A percentile compares a stretch with the other conserved stretches of the same genome.
Evolutionary conservation across 768 basidiomycete species (phyloP).

Genomic region (Lentinula guzmanii): DNA sequence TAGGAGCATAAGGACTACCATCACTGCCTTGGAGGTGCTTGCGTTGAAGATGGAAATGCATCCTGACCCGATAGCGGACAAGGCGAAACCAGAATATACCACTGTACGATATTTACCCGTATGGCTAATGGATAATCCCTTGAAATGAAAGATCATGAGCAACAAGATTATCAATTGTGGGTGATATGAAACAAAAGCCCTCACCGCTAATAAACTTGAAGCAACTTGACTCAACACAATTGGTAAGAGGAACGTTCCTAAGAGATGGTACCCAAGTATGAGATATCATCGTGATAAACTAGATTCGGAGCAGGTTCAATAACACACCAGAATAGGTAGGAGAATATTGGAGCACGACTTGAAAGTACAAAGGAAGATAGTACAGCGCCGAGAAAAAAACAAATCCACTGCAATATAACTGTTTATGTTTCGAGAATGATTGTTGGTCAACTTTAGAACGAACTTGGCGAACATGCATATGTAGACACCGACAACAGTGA

Average conservation of each 20-base stretch:
- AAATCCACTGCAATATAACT: constrained; percentile 35
- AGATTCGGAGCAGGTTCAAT: background rate
- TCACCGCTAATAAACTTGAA: constrained; percentile 48
- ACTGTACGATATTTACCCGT: constrained; percentile 62
- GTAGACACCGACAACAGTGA: constrained; percentile 63
- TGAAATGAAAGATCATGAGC: background rate
- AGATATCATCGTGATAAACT: background rate
- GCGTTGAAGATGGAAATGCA: constrained; percentile 56
- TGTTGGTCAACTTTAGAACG: constrained; percentile 10
- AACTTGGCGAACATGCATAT: constrained; percentile 66
- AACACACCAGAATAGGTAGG: constrained; percentile 42
- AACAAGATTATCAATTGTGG: background rate
- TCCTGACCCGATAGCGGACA: constrained; percentile 69
- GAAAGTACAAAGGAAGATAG: constrained; percentile 73
- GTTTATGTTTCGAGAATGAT: background rate
- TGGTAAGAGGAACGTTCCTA: constrained; percentile 62
- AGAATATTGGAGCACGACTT: constrained; percentile 60
- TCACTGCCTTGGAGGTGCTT: constrained; percentile 36
- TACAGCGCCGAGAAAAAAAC: constrained; percentile 60
- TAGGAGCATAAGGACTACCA: constrained; percentile 59
- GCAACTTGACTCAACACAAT: constrained; percentile 59
- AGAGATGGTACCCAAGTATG: constrained; percentile 8
- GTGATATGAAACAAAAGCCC: constrained; percentile 11
- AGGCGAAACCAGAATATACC: constrained; percentile 55
- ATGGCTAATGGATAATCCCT: constrained; percentile 57